These are phyloP conservation scores for Rhodotorula sp. DNA, from an alignment of 1,284 basidiomycete species.

Conservation along the genomic window DNA sequence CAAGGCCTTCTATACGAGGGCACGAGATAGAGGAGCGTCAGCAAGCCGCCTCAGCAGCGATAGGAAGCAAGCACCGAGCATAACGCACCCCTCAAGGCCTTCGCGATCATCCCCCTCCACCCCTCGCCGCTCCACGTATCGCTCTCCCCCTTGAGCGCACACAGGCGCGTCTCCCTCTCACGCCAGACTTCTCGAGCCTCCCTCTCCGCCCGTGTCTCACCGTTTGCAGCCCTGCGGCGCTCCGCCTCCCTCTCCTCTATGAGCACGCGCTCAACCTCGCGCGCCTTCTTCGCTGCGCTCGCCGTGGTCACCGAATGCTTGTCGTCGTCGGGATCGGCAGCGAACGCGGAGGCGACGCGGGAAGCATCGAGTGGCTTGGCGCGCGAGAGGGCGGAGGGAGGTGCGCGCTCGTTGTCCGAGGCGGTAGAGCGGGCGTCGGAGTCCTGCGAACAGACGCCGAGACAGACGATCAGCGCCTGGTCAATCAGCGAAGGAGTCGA, in stretches of 20 bases:
- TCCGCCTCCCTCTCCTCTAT: constrained; percentile 12
- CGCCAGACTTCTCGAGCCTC: constrained; percentile 12
- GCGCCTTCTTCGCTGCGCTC: constrained; percentile 8
- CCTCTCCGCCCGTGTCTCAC: constrained; percentile 4
- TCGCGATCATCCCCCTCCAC: constrained; percentile 10
- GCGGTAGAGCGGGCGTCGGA: neutral
- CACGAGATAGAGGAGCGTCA: rapidly evolving
- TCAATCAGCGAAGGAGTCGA: no score
- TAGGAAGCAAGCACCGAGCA: no score
- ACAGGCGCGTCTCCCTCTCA: neutral
- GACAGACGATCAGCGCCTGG: no score
- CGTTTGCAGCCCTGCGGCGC: neutral
- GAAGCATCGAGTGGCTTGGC: neutral
- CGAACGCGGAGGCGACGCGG: neutral
- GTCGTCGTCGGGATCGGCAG: constrained; percentile 13
- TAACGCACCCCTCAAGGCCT: constrained; percentile 11
- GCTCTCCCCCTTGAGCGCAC: neutral
- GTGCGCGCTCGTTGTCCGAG: neutral
- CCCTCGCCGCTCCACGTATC: constrained; percentile 1
- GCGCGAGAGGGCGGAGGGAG: neutral
- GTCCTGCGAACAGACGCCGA: neutral
- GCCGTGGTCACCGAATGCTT: constrained; percentile 8
- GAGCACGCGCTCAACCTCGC: constrained; percentile 6
- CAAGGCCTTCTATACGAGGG: constrained; percentile 1
- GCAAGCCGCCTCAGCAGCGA: no score